phyloP scores from a whole-genome alignment of 441 rosid species.

The Populus hybrid region DNA sequence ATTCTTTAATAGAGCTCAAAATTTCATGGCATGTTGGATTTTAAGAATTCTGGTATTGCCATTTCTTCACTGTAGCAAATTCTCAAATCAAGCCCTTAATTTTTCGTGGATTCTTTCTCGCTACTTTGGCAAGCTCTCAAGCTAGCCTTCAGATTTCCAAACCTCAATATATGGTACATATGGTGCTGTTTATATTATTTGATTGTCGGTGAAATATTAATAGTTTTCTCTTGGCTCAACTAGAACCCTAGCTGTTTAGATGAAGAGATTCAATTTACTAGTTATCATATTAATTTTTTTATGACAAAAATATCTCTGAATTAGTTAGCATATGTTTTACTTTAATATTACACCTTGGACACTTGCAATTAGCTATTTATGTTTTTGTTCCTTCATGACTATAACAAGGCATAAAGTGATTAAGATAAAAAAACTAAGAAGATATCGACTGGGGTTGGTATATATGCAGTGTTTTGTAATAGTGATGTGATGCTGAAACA shows the following conservation, averaged over 20 bases:
- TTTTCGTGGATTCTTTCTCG: not conserved
- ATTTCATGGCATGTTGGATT: no score
- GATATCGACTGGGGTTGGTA: no score
- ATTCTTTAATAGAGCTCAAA: no score
- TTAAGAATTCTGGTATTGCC: no score
- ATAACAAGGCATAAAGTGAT: not conserved
- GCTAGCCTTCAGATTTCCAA: no score
- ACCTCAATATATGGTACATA: no score
- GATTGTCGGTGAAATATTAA: not conserved
- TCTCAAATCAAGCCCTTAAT: not conserved
- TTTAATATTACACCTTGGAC: not conserved
- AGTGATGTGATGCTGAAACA: constrained; percentile 1
- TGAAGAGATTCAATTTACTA: not conserved
- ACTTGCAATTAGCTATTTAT: not conserved
- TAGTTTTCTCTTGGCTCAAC: not conserved
- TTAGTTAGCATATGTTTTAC: not conserved
- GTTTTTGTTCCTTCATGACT: not conserved
- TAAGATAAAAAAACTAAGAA: no score
- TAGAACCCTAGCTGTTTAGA: not conserved
- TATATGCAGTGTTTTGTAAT: not conserved
- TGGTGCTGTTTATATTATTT: no score
- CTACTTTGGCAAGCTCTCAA: no score
- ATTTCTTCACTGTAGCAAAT: not conserved
- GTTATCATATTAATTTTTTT: no score
- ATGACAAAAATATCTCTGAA: no score